Percentiles rank a stretch among this genome's conserved stretches.
Evolutionary conservation across 2,329 filamentous ascomycete species (phyloP).

Genomic region (Hypoxylon sp.): DNA sequence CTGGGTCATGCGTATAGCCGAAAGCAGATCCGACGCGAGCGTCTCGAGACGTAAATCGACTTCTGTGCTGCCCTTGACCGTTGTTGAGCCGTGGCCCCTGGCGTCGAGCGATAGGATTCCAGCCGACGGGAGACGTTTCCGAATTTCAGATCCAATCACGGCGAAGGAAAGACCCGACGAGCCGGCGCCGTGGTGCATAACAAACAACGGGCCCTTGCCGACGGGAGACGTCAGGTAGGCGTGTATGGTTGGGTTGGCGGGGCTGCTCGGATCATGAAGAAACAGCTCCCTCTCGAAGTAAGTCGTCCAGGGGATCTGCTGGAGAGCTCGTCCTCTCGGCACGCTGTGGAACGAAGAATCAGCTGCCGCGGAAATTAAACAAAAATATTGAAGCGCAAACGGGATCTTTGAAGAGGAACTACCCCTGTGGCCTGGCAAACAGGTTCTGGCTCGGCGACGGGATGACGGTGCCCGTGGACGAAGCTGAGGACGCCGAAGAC

Average conservation of each 20-base stretch:
- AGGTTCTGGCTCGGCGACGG: slow-evolving; percentile 79
- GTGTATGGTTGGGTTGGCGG: slow-evolving; percentile 74
- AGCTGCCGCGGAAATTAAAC: slow-evolving; percentile 31
- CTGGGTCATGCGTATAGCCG: slow-evolving; percentile 76
- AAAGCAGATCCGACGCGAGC: slow-evolving; percentile 77
- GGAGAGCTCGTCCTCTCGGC: slow-evolving; percentile 65
- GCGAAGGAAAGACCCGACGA: slow-evolving; percentile 95
- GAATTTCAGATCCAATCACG: slow-evolving; percentile 79
- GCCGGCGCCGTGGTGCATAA: slow-evolving; percentile 94
- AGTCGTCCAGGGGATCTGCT: slow-evolving; percentile 84
- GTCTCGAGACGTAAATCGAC: slow-evolving; percentile 79
- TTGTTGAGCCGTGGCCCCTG: slow-evolving; percentile 83
- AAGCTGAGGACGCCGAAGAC: slow-evolving; percentile 85
- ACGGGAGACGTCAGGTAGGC: slow-evolving; percentile 87
- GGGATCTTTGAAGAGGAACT: slow-evolving; percentile 49
- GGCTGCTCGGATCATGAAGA: slow-evolving; percentile 63
- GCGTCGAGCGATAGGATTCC: slow-evolving; percentile 89
- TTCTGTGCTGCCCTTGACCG: slow-evolving; percentile 55
- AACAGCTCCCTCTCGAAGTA: slow-evolving; percentile 92
- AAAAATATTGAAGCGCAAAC: slow-evolving; percentile 17
- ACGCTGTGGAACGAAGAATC: slow-evolving; percentile 54
- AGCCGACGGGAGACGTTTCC: slow-evolving; percentile 79
- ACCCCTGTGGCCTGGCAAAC: slow-evolving; percentile 78
- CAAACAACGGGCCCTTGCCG: slow-evolving; percentile 82
- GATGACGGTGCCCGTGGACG: slow-evolving; percentile 91